Evolutionary conservation across 2,329 filamentous ascomycete species (phyloP).

Genomic region (Diaporthe ampelina): DNA sequence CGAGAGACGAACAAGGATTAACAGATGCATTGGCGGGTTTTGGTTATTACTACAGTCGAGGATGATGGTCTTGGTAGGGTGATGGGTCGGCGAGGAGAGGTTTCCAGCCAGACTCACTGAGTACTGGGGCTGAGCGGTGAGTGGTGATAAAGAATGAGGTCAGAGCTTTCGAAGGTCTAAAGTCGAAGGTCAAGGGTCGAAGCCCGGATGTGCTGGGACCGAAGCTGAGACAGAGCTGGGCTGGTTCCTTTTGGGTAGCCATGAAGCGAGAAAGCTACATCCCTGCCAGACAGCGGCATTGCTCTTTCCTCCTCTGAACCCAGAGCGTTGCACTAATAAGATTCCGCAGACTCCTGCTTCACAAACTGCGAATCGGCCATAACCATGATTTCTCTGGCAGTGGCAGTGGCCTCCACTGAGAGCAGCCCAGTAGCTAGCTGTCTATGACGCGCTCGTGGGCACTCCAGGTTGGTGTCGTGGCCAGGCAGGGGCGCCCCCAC

Average conservation of each 20-base stretch:
- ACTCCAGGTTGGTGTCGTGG: not conserved
- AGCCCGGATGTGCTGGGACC: not conserved
- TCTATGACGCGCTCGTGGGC: not conserved
- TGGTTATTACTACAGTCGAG: not conserved
- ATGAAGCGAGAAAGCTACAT: not conserved
- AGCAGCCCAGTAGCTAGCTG: not conserved
- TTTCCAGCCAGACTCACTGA: not conserved
- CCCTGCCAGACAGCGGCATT: not conserved
- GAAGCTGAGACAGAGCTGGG: conserved; percentile 6
- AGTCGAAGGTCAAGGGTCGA: not conserved
- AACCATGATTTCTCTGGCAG: not conserved
- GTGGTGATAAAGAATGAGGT: not conserved
- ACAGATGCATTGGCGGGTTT: too few species aligned
- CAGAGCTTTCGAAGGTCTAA: not conserved
- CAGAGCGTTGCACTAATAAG: not conserved
- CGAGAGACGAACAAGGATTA: not conserved
- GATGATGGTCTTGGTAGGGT: not conserved
- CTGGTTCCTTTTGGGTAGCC: not conserved
- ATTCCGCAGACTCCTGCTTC: not conserved
- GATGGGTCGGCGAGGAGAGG: not conserved
- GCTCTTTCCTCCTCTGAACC: not conserved
- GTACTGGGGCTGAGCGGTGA: not conserved
- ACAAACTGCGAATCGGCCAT: not conserved
- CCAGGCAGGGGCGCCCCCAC: not conserved
- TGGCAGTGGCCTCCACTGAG: not conserved